Conservation (phyloP, 106 monocot species). For the Dendrobium huoshanense region DNA sequence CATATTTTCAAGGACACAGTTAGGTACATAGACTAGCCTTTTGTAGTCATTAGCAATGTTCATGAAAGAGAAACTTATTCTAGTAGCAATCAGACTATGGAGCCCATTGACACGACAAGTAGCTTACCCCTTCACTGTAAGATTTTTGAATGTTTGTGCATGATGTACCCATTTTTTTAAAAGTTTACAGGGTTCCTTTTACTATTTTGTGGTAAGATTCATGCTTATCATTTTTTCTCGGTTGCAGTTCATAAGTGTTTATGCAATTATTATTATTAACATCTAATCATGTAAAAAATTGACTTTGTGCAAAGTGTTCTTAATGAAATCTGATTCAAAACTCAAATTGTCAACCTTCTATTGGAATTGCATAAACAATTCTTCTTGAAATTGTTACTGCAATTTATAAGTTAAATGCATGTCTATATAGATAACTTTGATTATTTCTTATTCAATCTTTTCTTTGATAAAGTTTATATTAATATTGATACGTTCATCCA, state of each 20-base stretch:
- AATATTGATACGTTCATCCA: too few relatives aligned
- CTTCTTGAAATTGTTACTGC: not conserved
- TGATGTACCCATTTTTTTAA: not conserved
- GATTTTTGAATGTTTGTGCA: not conserved
- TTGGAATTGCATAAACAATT: not conserved
- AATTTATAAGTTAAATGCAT: not conserved
- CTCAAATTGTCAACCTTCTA: not conserved
- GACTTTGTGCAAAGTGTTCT: not conserved
- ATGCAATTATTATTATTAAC: not conserved
- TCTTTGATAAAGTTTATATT: too few relatives aligned
- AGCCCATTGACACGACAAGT: not conserved
- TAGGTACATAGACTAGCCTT: too few relatives aligned
- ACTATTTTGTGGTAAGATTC: constrained; percentile 18
- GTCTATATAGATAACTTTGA: not conserved
- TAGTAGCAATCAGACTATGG: not conserved
- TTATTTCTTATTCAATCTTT: too few relatives aligned
- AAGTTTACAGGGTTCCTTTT: constrained; percentile 8
- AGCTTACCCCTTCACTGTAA: too few relatives aligned
- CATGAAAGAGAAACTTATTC: too few relatives aligned
- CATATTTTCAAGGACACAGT: too few relatives aligned
- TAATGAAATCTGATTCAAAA: not conserved
- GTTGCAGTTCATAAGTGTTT: not conserved
- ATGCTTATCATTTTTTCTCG: not conserved
- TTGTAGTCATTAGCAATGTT: too few relatives aligned
- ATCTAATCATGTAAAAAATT: not conserved